A percentile compares a stretch with the other conserved stretches of the same genome.
phyloP scores from a whole-genome alignment of 2,329 filamentous ascomycete species.

The Claviceps sp. region DNA sequence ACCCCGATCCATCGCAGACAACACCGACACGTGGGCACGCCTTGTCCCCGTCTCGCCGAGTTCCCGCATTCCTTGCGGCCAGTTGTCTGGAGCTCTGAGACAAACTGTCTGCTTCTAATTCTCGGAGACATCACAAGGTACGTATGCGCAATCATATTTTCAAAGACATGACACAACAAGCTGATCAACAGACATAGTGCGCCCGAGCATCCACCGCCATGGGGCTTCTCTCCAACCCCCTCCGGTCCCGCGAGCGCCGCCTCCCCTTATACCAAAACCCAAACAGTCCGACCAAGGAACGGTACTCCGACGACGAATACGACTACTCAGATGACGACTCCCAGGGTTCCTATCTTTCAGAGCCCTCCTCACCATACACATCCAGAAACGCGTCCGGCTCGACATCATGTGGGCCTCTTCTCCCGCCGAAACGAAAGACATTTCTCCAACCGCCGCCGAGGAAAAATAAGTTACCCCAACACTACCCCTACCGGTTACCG shows the following conservation, averaged over 20 bases:
- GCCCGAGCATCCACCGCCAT: slow-evolving; percentile 20
- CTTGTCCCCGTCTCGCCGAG: neutral
- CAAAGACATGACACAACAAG: neutral
- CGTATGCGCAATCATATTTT: no score
- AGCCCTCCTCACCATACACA: slow-evolving; percentile 32
- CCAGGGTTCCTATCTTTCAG: slow-evolving; percentile 19
- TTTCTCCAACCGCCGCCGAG: neutral
- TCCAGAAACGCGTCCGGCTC: slow-evolving; percentile 41
- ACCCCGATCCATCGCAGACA: neutral
- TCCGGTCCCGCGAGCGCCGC: slow-evolving; percentile 32
- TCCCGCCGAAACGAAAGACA: slow-evolving; percentile 24
- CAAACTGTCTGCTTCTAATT: neutral
- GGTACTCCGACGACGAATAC: slow-evolving; percentile 36
- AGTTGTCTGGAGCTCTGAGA: neutral
- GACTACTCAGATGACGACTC: slow-evolving; percentile 33
- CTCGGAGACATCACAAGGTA: neutral
- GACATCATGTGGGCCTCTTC: slow-evolving; percentile 27
- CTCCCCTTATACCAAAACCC: slow-evolving; percentile 39
- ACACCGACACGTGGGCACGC: neutral
- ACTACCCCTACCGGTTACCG: slow-evolving; percentile 49
- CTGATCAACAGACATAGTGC: neutral
- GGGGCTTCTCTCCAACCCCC: slow-evolving; percentile 34
- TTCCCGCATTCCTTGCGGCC: slow-evolving; percentile 4
- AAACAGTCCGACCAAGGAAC: slow-evolving; percentile 31
- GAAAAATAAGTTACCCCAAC: slow-evolving; percentile 11